Conservation (phyloP, 163 green algal genomes). For the Trebouxiophyceae sp. region DNA sequence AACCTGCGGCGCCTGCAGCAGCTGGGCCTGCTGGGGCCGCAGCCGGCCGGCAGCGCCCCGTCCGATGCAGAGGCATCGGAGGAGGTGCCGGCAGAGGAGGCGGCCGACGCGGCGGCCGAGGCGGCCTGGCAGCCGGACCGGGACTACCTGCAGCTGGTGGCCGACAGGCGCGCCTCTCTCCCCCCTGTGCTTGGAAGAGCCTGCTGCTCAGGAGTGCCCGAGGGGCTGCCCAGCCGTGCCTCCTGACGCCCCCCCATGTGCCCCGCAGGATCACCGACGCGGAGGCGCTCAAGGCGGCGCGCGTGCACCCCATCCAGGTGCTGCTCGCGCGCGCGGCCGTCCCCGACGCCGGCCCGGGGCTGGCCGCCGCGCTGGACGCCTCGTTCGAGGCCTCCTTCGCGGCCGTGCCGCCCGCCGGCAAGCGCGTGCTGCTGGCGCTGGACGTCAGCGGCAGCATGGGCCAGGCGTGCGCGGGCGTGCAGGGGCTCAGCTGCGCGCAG, state of each 20-base stretch:
- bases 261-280: background rate
- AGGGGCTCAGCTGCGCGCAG: background rate
- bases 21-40: too few relatives aligned
- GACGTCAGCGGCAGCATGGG: slow-evolving; percentile 23
- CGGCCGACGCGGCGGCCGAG: background rate
- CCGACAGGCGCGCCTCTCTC: background rate
- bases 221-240: too few relatives aligned
- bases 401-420: slow-evolving; percentile 15
- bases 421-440: slow-evolving; percentile 15
- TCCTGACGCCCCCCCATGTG: too few relatives aligned
- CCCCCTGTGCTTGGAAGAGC: background rate
- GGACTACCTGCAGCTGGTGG: background rate
- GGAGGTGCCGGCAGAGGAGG: too few relatives aligned
- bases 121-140: background rate
- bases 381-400: slow-evolving; percentile 19
- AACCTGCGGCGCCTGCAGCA: too few relatives aligned
- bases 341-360: too few relatives aligned
- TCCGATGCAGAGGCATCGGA: too few relatives aligned
- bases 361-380: slow-evolving; percentile 13
- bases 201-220: too few relatives aligned
- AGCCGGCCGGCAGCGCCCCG: too few relatives aligned
- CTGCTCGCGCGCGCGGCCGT: too few relatives aligned
- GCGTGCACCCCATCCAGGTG: slow-evolving; percentile 17
- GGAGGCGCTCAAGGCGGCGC: slow-evolving; percentile 1
- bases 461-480: background rate